Percentiles rank a stretch among this genome's conserved stretches.
Conservation (phyloP, 2,329 filamentous ascomycete genomes). For the Pseudopyricularia cyperi region DNA sequence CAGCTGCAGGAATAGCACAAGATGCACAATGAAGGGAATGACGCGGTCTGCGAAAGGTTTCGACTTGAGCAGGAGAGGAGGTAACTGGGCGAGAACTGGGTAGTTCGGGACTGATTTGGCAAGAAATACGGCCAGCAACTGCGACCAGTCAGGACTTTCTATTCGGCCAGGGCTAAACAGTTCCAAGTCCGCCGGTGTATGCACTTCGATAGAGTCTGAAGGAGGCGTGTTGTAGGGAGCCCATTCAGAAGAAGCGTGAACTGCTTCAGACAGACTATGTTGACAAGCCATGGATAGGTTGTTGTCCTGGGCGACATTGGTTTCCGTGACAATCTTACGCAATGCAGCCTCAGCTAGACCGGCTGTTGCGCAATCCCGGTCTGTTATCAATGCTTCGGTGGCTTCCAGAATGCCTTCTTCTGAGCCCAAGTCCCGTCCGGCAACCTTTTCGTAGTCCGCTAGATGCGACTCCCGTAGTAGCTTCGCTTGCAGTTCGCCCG, state of each 20-base stretch:
- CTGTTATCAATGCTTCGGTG: slow-evolving; percentile 48
- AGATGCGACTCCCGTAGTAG: slow-evolving; percentile 48
- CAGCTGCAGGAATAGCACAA: slow-evolving; percentile 60
- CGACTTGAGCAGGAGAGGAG: slow-evolving; percentile 51
- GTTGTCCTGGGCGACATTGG: slow-evolving; percentile 31
- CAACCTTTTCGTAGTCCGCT: slow-evolving; percentile 28
- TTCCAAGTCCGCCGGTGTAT: slow-evolving; percentile 12
- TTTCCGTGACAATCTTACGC: slow-evolving; percentile 41
- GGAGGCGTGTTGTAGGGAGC: slow-evolving; percentile 38
- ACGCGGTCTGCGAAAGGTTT: slow-evolving; percentile 58
- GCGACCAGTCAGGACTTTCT: slow-evolving; percentile 43
- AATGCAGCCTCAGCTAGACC: slow-evolving; percentile 49
- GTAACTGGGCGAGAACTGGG: slow-evolving; percentile 56
- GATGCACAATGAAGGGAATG: slow-evolving; percentile 75
- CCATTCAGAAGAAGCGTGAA: slow-evolving; percentile 45
- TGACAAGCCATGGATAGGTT: slow-evolving; percentile 36
- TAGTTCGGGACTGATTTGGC: slow-evolving; percentile 46
- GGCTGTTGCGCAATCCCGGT: slow-evolving; percentile 38
- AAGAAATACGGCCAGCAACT: slow-evolving; percentile 47
- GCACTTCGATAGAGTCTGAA: slow-evolving; percentile 29
- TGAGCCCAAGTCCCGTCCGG: slow-evolving; percentile 34
- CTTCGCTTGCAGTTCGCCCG: slow-evolving; percentile 51
- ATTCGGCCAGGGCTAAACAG: slow-evolving; percentile 26
- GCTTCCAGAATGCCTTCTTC: slow-evolving; percentile 50
- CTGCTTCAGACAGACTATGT: slow-evolving; percentile 34